Evolutionary conservation across 2,329 filamentous ascomycete species (phyloP).

Genomic region (Fusarium tuaranense): DNA sequence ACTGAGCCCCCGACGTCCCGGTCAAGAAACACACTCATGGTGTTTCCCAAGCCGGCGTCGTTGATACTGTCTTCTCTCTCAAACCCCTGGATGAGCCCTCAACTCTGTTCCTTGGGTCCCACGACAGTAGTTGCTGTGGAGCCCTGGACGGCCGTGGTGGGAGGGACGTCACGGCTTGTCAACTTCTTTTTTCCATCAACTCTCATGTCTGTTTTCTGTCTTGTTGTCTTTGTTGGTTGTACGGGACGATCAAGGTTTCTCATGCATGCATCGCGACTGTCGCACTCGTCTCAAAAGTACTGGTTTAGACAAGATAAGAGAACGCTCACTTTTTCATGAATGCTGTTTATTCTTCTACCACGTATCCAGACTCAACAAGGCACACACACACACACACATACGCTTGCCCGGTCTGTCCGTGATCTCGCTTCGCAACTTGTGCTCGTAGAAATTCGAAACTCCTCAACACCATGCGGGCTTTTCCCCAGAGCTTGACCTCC

Average conservation of each 20-base stretch:
- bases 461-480: constrained; percentile 35
- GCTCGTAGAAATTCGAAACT: constrained; percentile 20
- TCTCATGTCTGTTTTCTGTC: constrained; percentile 32
- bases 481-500: constrained; percentile 31
- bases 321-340: constrained; percentile 38
- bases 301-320: constrained; percentile 44
- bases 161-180: constrained; percentile 70
- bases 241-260: constrained; percentile 42
- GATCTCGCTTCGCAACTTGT: neutral
- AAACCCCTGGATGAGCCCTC: constrained; percentile 50
- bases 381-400: neutral
- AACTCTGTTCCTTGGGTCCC: constrained; percentile 45
- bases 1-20: constrained; percentile 40
- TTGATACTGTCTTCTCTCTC: constrained; percentile 75
- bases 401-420: neutral
- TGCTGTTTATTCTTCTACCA: constrained; percentile 23
- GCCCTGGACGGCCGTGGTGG: constrained; percentile 61
- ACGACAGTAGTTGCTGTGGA: constrained; percentile 62
- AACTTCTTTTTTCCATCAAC: constrained; percentile 38
- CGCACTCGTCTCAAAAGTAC: constrained; percentile 41
- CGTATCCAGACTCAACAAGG: neutral
- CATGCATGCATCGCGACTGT: constrained; percentile 35
- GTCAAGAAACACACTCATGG: constrained; percentile 5
- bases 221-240: constrained; percentile 34
- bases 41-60: constrained; percentile 29